Evolutionary conservation across 768 basidiomycete species (phyloP).

Genomic region (Pulveroboletus ravenelii): DNA sequence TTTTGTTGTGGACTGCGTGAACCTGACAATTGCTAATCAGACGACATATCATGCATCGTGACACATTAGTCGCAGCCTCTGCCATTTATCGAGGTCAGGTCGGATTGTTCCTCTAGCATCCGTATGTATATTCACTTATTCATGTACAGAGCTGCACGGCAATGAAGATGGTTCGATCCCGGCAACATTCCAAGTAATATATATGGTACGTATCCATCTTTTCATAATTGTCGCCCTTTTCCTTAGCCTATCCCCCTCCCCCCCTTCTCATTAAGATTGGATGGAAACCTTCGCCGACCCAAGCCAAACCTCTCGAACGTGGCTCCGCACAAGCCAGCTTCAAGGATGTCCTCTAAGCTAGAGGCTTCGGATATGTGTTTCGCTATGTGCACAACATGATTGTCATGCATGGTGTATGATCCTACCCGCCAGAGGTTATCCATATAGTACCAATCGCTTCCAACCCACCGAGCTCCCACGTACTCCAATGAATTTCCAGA

Average conservation of each 20-base stretch:
- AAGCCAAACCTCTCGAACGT: slow-evolving; percentile 61
- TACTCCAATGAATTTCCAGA: not conserved
- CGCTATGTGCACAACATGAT: not conserved
- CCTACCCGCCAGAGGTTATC: no score
- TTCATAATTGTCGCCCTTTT: not conserved
- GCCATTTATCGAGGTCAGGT: slow-evolving; percentile 85
- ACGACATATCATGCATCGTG: slow-evolving; percentile 65
- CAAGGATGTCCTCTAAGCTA: slow-evolving; percentile 50
- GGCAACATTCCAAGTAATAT: slow-evolving; percentile 95
- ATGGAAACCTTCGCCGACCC: slow-evolving; percentile 70
- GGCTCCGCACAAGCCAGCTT: slow-evolving; percentile 59
- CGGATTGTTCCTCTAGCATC: not conserved
- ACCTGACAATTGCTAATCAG: slow-evolving; percentile 32
- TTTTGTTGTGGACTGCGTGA: not conserved
- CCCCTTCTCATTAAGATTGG: slow-evolving; percentile 55
- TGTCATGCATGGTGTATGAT: not conserved
- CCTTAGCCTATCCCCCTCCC: not conserved
- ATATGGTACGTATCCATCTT: slow-evolving; percentile 56
- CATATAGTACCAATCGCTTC: no score
- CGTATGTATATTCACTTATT: not conserved
- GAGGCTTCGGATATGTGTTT: no score
- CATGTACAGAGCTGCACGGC: slow-evolving; percentile 69
- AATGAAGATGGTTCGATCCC: slow-evolving; percentile 79
- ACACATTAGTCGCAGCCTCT: slow-evolving; percentile 86
- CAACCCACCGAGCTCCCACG: no score